Evolutionary conservation across 75 land plant genomes (phyloP).

Genomic region (Pinus taeda): DNA sequence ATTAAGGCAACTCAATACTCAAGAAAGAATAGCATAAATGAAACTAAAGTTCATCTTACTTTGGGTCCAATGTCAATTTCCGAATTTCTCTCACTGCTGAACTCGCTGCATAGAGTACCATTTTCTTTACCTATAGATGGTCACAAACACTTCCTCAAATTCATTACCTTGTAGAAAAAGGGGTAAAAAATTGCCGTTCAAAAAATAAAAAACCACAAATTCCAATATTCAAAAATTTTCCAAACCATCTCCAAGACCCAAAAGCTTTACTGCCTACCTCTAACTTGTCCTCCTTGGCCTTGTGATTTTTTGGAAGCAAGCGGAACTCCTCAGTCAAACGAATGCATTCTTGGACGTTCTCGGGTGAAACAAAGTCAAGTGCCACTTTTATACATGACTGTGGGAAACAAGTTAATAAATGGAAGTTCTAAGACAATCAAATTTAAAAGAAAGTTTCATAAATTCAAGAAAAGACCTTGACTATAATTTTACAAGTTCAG

Average conservation of each 20-base stretch:
- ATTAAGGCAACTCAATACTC: neutral
- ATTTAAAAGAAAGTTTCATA: neutral
- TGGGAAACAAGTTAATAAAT: constrained; percentile 1
- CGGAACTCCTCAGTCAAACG: constrained; percentile 65
- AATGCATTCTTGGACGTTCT: constrained; percentile 56
- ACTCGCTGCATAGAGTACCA: constrained; percentile 84
- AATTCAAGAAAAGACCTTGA: neutral
- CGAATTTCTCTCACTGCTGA: constrained; percentile 73
- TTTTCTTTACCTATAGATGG: constrained; percentile 64
- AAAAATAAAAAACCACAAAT: neutral
- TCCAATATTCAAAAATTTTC: neutral
- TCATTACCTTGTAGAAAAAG: neutral
- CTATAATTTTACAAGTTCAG: neutral
- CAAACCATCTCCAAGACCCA: neutral
- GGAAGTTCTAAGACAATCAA: neutral
- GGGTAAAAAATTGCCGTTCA: neutral
- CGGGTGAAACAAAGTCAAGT: constrained; percentile 48
- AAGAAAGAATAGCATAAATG: neutral
- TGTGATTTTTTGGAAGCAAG: constrained; percentile 44
- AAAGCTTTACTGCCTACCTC: constrained; percentile 27
- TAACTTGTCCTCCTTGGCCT: constrained; percentile 55
- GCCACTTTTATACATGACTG: constrained; percentile 68
- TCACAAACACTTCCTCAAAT: neutral
- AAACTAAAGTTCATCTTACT: constrained; percentile 18
- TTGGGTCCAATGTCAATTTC: constrained; percentile 56